Percentiles rank a stretch among this genome's conserved stretches.
phyloP scores from a whole-genome alignment of 805 yeast genomes.

The Candida mattraensis region DNA sequence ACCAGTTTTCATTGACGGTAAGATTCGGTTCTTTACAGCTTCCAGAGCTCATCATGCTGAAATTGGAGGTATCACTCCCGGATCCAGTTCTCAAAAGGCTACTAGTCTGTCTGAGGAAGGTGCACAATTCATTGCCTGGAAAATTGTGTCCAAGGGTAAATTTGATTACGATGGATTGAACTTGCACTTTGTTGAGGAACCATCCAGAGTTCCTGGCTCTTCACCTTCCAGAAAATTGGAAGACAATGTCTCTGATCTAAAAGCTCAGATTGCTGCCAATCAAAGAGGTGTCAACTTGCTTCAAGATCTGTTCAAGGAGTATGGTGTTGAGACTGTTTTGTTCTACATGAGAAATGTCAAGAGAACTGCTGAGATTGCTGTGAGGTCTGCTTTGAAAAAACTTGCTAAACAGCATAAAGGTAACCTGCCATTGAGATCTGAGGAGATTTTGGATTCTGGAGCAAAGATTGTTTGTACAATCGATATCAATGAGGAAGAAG shows the following conservation, averaged over 20 bases:
- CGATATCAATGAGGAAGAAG: slow-evolving; percentile 40
- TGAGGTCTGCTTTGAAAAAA: slow-evolving; percentile 33
- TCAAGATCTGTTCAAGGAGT: slow-evolving; percentile 43
- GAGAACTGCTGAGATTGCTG: slow-evolving; percentile 48
- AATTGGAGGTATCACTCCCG: slow-evolving; percentile 59
- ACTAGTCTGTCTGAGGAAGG: slow-evolving; percentile 56
- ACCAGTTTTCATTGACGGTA: slow-evolving; percentile 50
- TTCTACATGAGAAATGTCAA: slow-evolving; percentile 50
- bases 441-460: slow-evolving; percentile 58
- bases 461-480: slow-evolving; percentile 46
- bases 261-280: slow-evolving; percentile 52
- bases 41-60: slow-evolving; percentile 65
- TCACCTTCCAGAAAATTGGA: slow-evolving; percentile 55
- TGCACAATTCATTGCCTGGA: slow-evolving; percentile 53
- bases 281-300: slow-evolving; percentile 50
- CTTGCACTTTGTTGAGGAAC: slow-evolving; percentile 46
- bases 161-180: slow-evolving; percentile 55
- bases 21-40: slow-evolving; percentile 53
- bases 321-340: slow-evolving; percentile 41
- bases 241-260: slow-evolving; percentile 52
- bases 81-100: slow-evolving; percentile 56
- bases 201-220: slow-evolving; percentile 47
- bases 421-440: slow-evolving; percentile 39
- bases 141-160: slow-evolving; percentile 47
- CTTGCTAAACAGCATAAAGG: slow-evolving; percentile 43